Evolutionary conservation across 164 flowering plant genomes (phyloP).

Genomic region (Sextonia rubra): DNA sequence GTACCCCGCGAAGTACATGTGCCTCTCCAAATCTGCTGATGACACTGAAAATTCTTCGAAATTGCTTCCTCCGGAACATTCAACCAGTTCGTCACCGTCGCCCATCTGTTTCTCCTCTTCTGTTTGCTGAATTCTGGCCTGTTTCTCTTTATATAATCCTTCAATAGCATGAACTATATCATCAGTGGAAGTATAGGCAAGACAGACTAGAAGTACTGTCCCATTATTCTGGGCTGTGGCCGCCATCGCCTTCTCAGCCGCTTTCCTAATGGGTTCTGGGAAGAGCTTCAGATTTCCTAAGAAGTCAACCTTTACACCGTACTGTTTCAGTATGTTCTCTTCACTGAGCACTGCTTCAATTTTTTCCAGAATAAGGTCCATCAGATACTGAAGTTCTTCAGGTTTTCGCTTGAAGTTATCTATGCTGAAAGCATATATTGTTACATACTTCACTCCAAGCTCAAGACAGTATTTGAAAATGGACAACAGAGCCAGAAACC

Average conservation of each 20-base stretch:
- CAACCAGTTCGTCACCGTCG: not conserved
- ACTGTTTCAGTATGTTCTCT: constrained; percentile 46
- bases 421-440: constrained; percentile 80
- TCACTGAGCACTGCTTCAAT: constrained; percentile 45
- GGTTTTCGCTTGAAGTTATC: constrained; percentile 73
- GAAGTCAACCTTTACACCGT: constrained; percentile 52
- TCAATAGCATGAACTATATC: constrained; percentile 62
- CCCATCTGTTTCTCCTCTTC: not conserved
- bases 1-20: constrained; percentile 52
- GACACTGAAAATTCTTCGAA: constrained; percentile 11
- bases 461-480: constrained; percentile 62
- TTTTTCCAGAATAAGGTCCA: constrained; percentile 68
- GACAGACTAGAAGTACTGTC: constrained; percentile 43
- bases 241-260: constrained; percentile 60
- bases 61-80: not conserved
- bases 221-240: constrained; percentile 46
- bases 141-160: constrained; percentile 35
- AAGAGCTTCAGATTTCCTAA: constrained; percentile 63
- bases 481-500: constrained; percentile 42
- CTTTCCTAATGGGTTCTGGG: constrained; percentile 39
- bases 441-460: constrained; percentile 58
- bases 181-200: constrained; percentile 66
- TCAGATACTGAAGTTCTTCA: constrained; percentile 49
- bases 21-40: constrained; percentile 53
- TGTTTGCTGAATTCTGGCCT: constrained; percentile 10